Evolutionary conservation across 805 yeast genomes (phyloP).

Genomic region (Lipomyces japonicus): DNA sequence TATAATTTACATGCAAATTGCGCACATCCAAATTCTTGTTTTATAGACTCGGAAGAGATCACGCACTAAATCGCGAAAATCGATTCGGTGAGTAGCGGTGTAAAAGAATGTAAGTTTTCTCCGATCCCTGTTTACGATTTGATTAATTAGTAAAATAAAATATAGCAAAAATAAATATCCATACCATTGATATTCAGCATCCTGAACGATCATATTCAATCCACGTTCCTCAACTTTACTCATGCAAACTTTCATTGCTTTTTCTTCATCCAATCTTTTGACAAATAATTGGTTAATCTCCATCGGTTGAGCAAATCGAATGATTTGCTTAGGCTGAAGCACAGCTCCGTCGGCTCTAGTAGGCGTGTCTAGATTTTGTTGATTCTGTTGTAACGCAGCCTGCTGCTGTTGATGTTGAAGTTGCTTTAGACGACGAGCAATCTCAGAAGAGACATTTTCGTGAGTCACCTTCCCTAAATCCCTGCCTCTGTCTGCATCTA

Average conservation of each 20-base stretch:
- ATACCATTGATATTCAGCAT: constrained; percentile 76
- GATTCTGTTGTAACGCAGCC: constrained; percentile 49
- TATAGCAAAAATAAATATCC: not conserved
- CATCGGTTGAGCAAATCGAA: constrained; percentile 57
- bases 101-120: constrained; percentile 76
- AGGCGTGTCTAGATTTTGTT: constrained; percentile 23
- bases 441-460: constrained; percentile 56
- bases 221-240: constrained; percentile 49
- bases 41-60: constrained; percentile 72
- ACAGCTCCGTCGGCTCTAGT: constrained; percentile 9
- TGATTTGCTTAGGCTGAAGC: constrained; percentile 58
- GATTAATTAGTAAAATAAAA: not conserved
- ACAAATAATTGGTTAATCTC: constrained; percentile 57
- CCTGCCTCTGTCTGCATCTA: constrained; percentile 78
- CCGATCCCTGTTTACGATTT: constrained; percentile 47
- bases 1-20: constrained; percentile 43
- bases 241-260: constrained; percentile 62
- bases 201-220: constrained; percentile 59
- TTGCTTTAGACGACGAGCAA: constrained; percentile 63
- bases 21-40: constrained; percentile 87
- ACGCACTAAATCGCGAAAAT: constrained; percentile 71
- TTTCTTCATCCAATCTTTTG: constrained; percentile 65
- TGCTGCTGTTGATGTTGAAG: constrained; percentile 69
- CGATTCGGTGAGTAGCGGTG: constrained; percentile 61
- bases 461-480: constrained; percentile 68